phyloP scores from a whole-genome alignment of 2,329 filamentous ascomycete species.

The Fusarium incarnatum region DNA sequence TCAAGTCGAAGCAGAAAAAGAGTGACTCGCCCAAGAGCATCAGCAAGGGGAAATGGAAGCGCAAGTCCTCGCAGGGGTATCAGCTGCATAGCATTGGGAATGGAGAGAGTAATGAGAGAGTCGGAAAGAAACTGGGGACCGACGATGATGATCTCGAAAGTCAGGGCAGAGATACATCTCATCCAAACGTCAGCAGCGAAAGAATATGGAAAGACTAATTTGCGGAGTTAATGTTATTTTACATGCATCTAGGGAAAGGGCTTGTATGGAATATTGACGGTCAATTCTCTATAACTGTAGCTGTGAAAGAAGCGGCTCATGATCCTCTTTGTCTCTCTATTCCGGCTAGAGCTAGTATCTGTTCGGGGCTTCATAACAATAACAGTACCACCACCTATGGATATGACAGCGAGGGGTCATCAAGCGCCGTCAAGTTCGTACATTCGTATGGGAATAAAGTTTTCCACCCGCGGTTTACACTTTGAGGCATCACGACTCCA shows the following conservation, averaged over 20 bases:
- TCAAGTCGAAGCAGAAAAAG: not conserved
- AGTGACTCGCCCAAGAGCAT: not conserved
- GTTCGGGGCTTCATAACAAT: not conserved
- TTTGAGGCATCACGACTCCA: not conserved
- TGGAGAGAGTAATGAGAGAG: not conserved
- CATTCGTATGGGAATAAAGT: not conserved
- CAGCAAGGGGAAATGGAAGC: not conserved
- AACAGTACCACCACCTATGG: not conserved
- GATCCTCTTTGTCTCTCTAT: not conserved
- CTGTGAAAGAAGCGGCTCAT: not conserved
- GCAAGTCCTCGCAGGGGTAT: not conserved
- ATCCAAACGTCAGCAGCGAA: not conserved
- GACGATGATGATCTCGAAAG: not conserved
- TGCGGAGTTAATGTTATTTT: not conserved
- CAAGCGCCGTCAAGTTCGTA: not conserved
- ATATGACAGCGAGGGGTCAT: not conserved
- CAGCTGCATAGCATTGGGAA: not conserved
- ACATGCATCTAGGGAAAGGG: fast-evolving
- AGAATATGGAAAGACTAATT: not conserved
- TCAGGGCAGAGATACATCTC: not conserved
- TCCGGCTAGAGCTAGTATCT: not conserved
- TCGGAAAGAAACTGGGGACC: fast-evolving
- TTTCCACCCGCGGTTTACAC: not conserved
- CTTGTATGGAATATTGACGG: not conserved
- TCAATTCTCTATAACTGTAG: fast-evolving